These are phyloP conservation scores for Biscogniauxia sp. DNA, from an alignment of 2,329 filamentous ascomycete species.

Conservation along the genomic window DNA sequence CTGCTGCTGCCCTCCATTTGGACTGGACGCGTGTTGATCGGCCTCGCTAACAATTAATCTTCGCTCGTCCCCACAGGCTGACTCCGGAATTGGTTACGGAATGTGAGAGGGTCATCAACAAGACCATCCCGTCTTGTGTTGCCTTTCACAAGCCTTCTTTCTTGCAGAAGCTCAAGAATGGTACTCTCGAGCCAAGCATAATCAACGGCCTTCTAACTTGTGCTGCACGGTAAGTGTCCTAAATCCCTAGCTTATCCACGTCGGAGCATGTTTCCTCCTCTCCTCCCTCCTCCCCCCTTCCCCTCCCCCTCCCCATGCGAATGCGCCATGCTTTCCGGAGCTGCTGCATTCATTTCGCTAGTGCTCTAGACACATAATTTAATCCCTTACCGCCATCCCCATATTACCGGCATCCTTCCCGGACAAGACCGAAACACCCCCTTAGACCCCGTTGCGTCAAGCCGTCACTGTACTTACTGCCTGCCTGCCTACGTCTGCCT, in stretches of 20 bases:
- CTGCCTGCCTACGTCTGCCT: background rate
- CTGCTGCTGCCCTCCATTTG: constrained; percentile 15
- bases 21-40: constrained; percentile 22
- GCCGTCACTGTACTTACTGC: background rate
- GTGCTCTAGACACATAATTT: constrained; percentile 14
- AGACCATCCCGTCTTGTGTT: constrained; percentile 59
- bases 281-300: background rate
- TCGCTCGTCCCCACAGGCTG: constrained; percentile 36
- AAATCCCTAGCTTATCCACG: constrained; percentile 4
- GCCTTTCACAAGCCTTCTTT: constrained; percentile 64
- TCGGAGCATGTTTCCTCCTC: background rate
- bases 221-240: constrained; percentile 51
- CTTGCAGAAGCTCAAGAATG: constrained; percentile 58
- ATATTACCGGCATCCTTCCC: constrained; percentile 14
- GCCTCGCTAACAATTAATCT: constrained; percentile 23
- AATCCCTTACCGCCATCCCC: constrained; percentile 5
- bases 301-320: constrained; percentile 3
- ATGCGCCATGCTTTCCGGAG: constrained; percentile 23
- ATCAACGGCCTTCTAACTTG: constrained; percentile 58
- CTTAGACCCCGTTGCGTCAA: constrained; percentile 1
- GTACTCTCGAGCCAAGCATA: constrained; percentile 53
- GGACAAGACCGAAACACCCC: constrained; percentile 11
- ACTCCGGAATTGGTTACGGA: constrained; percentile 58
- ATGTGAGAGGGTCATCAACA: constrained; percentile 60
- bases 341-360: constrained; percentile 21